phyloP scores from a whole-genome alignment of 2,329 filamentous ascomycete genomes.

The Microcera coccophila region DNA sequence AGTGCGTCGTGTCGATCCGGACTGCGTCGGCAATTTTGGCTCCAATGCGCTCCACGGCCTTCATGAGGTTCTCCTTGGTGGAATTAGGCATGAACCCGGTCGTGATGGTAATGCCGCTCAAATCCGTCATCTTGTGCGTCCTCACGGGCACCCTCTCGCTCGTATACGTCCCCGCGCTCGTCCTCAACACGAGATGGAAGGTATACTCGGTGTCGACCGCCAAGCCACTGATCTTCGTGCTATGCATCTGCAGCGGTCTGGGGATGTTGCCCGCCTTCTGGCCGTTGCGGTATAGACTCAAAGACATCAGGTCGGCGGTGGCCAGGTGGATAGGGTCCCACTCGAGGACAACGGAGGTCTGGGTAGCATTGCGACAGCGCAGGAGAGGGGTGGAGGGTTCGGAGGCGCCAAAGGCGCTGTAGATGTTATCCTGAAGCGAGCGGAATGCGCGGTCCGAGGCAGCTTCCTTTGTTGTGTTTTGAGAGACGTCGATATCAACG shows the following conservation, averaged over 20 bases:
- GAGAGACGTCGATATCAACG: slow-evolving; percentile 92
- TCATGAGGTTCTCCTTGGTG: slow-evolving; percentile 67
- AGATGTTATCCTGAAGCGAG: slow-evolving; percentile 83
- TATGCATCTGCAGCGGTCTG: slow-evolving; percentile 77
- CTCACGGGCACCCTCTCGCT: slow-evolving; percentile 81
- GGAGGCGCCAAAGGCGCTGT: slow-evolving; percentile 75
- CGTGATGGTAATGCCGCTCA: slow-evolving; percentile 92
- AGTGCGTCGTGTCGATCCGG: slow-evolving; percentile 96
- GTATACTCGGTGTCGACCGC: slow-evolving; percentile 96
- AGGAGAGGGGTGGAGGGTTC: slow-evolving; percentile 74
- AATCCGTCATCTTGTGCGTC: slow-evolving; percentile 98
- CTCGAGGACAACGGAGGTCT: slow-evolving; percentile 96
- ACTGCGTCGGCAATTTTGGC: slow-evolving; percentile 87
- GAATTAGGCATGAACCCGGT: slow-evolving; percentile 76
- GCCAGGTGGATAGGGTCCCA: slow-evolving; percentile 95
- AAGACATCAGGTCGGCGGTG: slow-evolving; percentile 83
- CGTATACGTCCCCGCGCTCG: slow-evolving; percentile 79
- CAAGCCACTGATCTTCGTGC: slow-evolving; percentile 93
- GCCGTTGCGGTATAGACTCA: slow-evolving; percentile 91
- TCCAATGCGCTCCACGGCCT: slow-evolving; percentile 81
- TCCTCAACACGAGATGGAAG: slow-evolving; percentile 89
- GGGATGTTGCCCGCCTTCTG: slow-evolving; percentile 96
- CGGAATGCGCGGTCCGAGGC: slow-evolving; percentile 73
- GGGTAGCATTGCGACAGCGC: slow-evolving; percentile 92
- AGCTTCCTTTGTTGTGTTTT: slow-evolving; percentile 76